Evolutionary conservation across 2,329 filamentous ascomycete species (phyloP), one percentile per base, ranked within the genome.

Genomic region (Xylariales sp.): DNA sequence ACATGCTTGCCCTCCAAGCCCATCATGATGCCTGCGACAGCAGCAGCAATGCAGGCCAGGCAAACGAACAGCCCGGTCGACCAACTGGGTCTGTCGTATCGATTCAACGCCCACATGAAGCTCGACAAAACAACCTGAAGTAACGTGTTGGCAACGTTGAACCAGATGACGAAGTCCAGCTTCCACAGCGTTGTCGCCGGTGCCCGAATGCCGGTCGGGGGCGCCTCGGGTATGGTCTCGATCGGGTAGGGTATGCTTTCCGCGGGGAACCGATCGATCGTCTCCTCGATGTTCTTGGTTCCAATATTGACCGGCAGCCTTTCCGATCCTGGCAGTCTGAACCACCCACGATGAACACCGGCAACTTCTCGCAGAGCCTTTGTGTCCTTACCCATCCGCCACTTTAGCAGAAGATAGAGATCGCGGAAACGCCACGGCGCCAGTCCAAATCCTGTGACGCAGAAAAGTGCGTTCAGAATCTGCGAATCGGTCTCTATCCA

Each of bases 401-500:
- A 93, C 54, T 75, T 72, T 36, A 86, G 61, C 24, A 89, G 69
- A 57, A 80, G 88, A 15, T 31, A 29, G 25, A 88, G 64, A 58
- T 95, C 88, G 22, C 88, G 74, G 51, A 90, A 85, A 22, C 88
- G 77, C 88, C 88, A 95, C 0, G 88, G 88, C 1, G 86, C 82
- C 10, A 93, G 72, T 0, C 88, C 88, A 50, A 94, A 91, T 1
- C 83, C 88, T 1, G 88, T 91, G 5, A 94, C 82, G 62, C 87
- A 93, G 71, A 95, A 95, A 1, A 95, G 75, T 0, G 76, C 84
- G 55, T 89, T 94, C 16, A 91, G 66, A 44, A 95, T 84, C 58
- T 95, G 88, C 1, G 84, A 86, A 59, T 89, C 85, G 53, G 80
- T 83, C 63, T 95, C 88, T 50, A 95, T 79, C 88, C 89, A 95